phyloP scores from a whole-genome alignment of 1,139 yeast genomes.

The Zygosaccharomyces sapae region DNA sequence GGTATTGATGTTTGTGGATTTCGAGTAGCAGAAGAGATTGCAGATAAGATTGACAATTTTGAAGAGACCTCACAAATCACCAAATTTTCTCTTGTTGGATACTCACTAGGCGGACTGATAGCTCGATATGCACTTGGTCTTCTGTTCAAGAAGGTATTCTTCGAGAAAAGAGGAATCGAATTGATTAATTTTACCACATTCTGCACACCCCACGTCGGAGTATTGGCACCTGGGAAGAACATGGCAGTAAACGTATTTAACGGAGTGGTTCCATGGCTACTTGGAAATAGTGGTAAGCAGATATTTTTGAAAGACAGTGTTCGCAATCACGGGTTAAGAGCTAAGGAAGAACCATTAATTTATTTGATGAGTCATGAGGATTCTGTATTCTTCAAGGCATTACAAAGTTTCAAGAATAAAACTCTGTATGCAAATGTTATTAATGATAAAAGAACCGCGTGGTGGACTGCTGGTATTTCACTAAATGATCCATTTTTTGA shows the following conservation, averaged over 20 bases:
- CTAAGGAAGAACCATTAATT: slow-evolving; percentile 46
- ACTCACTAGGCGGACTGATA: slow-evolving; percentile 79
- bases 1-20: slow-evolving; percentile 84
- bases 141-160: slow-evolving; percentile 50
- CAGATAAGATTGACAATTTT: slow-evolving; percentile 40
- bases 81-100: slow-evolving; percentile 69
- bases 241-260: slow-evolving; percentile 51
- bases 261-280: slow-evolving; percentile 51
- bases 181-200: slow-evolving; percentile 68
- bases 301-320: slow-evolving; percentile 56
- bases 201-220: slow-evolving; percentile 83
- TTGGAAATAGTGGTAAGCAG: slow-evolving; percentile 71
- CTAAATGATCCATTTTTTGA: slow-evolving; percentile 54
- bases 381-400: slow-evolving; percentile 56
- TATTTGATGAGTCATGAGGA: slow-evolving; percentile 60
- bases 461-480: slow-evolving; percentile 77
- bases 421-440: slow-evolving; percentile 69
- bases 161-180: slow-evolving; percentile 37
- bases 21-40: slow-evolving; percentile 66
- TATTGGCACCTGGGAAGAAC: slow-evolving; percentile 55
- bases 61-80: slow-evolving; percentile 20
- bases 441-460: slow-evolving; percentile 74
- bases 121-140: slow-evolving; percentile 75
- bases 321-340: slow-evolving; percentile 5
- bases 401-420: slow-evolving; percentile 48